These are phyloP conservation scores for Akanthomyces muscarius DNA, from an alignment of 2,329 filamentous ascomycete genomes.

Conservation along the genomic window DNA sequence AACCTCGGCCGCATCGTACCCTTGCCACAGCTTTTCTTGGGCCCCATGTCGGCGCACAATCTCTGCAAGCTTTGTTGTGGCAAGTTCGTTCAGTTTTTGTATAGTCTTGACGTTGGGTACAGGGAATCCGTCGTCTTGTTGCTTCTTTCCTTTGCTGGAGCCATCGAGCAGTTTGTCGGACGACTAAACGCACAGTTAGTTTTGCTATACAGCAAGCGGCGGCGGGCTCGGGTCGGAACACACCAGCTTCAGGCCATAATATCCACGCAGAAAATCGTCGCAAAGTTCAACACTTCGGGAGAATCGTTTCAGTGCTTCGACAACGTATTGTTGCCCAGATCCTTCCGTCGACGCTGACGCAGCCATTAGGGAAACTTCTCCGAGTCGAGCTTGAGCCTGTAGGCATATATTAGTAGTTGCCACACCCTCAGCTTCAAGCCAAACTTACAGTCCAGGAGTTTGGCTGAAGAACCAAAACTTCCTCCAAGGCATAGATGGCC, in stretches of 20 bases:
- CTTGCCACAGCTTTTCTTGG: conserved; percentile 64
- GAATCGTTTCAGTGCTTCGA: conserved; percentile 78
- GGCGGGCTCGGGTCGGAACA: not conserved
- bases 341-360: conserved; percentile 42
- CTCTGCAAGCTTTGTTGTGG: conserved; percentile 70
- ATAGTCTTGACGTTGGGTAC: conserved; percentile 56
- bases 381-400: conserved; percentile 83
- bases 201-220: conserved; percentile 14
- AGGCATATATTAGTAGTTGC: not conserved
- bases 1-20: conserved; percentile 68
- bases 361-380: conserved; percentile 76
- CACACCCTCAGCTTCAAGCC: not conserved
- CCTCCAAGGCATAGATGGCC: conserved; percentile 83
- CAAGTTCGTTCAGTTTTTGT: conserved; percentile 65
- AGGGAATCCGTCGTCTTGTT: conserved; percentile 47
- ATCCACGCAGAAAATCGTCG: conserved; percentile 85
- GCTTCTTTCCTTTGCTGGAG: conserved; percentile 40
- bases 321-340: conserved; percentile 50
- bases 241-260: conserved; percentile 84
- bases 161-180: conserved; percentile 48
- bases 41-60: conserved; percentile 63
- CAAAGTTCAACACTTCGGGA: conserved; percentile 90
- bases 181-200: conserved; percentile 33
- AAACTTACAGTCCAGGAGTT: conserved; percentile 88
- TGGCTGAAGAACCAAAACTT: conserved; percentile 79